Conservation (phyloP, 2,329 filamentous ascomycete species). For the Colletotrichum echinochloae region DNA sequence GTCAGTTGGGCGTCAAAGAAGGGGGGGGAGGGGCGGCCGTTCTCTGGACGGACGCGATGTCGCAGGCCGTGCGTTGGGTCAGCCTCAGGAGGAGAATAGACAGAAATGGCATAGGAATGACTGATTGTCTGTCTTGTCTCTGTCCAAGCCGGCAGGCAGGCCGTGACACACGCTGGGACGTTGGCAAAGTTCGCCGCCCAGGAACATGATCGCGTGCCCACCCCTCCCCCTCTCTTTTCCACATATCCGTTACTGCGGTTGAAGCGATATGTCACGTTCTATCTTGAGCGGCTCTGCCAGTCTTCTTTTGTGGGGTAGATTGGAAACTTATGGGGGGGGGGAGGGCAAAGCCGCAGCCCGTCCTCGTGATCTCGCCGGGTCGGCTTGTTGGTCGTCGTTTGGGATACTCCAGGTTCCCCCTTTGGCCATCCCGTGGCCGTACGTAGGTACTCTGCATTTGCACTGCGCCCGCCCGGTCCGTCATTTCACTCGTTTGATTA, state of each 20-base stretch:
- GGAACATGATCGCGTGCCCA: not conserved
- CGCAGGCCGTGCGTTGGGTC: not conserved
- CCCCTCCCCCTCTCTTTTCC: not conserved
- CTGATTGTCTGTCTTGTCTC: not conserved
- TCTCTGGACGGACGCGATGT: not conserved
- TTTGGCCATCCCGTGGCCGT: not conserved
- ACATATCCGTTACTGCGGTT: constrained; percentile 5
- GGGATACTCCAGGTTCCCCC: constrained; percentile 2
- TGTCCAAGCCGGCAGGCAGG: not conserved
- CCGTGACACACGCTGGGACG: no score
- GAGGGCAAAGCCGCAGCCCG: not conserved
- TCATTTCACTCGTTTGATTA: not conserved
- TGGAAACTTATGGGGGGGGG: not conserved
- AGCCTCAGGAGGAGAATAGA: not conserved
- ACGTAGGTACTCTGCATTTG: not conserved
- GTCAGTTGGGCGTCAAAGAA: constrained; percentile 3
- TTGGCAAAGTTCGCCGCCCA: constrained; percentile 1
- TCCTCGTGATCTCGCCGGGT: constrained; percentile 13
- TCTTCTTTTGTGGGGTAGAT: constrained; percentile 21
- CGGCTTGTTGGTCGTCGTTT: constrained; percentile 2
- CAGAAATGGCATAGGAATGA: not conserved
- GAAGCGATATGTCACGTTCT: constrained; percentile 24
- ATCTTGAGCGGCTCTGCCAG: constrained; percentile 24
- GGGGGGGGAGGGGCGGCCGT: not conserved
- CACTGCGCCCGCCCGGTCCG: not conserved